Percentiles rank a stretch among this genome's conserved stretches.
Conservation (phyloP, 2,329 filamentous ascomycete genomes). For the Pseudogymnoascus sp. region DNA sequence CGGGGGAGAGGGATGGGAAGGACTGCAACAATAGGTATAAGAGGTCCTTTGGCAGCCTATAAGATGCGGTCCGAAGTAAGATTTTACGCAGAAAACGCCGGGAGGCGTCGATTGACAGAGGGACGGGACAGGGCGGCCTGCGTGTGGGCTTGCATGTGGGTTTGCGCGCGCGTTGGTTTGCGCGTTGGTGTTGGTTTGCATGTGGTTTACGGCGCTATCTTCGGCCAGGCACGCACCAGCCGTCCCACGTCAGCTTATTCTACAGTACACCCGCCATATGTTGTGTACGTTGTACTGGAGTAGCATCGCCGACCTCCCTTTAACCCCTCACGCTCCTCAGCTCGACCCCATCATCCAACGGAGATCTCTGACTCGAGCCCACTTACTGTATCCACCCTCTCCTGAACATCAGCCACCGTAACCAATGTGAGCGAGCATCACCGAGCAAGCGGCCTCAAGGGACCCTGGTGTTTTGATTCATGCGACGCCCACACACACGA, state of each 20-base stretch:
- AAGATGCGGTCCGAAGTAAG: neutral
- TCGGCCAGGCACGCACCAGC: neutral
- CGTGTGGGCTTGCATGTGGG: neutral
- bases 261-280: neutral
- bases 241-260: constrained; percentile 7
- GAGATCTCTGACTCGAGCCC: neutral
- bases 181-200: no score
- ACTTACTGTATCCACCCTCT: neutral
- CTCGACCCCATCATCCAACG: neutral
- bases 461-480: neutral
- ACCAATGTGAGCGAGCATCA: neutral
- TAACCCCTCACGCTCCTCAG: neutral
- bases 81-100: neutral
- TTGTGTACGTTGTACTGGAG: neutral
- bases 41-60: neutral
- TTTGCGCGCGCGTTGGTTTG: no score
- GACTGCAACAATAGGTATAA: neutral
- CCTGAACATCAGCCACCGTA: neutral
- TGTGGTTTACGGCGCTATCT: neutral
- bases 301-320: neutral
- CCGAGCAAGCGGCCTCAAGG: neutral
- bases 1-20: neutral
- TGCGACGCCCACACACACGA: neutral
- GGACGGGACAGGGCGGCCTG: neutral
- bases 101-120: neutral